A percentile compares a stretch with the other conserved stretches of the same genome.
Evolutionary conservation across 345 rosid genomes (phyloP).

Genomic region (Populus pruinosa): DNA sequence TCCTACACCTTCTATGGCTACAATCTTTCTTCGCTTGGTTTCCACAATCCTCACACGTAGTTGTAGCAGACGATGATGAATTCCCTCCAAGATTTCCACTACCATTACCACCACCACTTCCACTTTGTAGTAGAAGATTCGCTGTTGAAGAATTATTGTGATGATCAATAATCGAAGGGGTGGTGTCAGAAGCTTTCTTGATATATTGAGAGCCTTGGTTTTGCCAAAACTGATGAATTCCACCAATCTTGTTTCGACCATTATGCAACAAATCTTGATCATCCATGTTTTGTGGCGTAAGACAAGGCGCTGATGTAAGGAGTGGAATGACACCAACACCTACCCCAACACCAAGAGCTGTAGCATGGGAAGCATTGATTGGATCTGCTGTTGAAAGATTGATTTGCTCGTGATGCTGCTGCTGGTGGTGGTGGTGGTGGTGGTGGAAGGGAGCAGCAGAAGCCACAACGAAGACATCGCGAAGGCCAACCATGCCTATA

Average conservation of each 20-base stretch:
- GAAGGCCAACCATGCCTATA: constrained; percentile 78
- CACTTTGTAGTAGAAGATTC: constrained; percentile 24
- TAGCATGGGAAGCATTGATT: constrained; percentile 41
- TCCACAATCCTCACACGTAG: constrained; percentile 97
- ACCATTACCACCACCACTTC: constrained; percentile 31
- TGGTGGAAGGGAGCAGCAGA: constrained; percentile 58
- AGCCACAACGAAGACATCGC: constrained; percentile 75
- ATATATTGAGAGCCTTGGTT: constrained; percentile 32
- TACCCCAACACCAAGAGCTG: constrained; percentile 76
- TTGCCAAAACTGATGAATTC: constrained; percentile 73
- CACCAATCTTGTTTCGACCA: constrained; percentile 40
- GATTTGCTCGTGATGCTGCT: constrained; percentile 46
- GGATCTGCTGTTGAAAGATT: constrained; percentile 30
- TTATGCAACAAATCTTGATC: constrained; percentile 42
- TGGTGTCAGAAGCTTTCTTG: constrained; percentile 31
- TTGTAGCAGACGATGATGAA: constrained; percentile 46
- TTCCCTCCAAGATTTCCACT: constrained; percentile 3
- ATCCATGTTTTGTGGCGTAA: constrained; percentile 46
- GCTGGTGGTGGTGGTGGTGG: constrained; percentile 43
- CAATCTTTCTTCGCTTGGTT: constrained; percentile 99
- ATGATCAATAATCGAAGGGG: constrained; percentile 30
- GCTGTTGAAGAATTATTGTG: constrained; percentile 28
- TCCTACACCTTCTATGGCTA: constrained; percentile 74
- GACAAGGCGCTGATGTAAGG: constrained; percentile 55
- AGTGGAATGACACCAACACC: constrained; percentile 76